phyloP scores from a whole-genome alignment of 2,329 filamentous ascomycete genomes.

The Cordyceps militaris region DNA sequence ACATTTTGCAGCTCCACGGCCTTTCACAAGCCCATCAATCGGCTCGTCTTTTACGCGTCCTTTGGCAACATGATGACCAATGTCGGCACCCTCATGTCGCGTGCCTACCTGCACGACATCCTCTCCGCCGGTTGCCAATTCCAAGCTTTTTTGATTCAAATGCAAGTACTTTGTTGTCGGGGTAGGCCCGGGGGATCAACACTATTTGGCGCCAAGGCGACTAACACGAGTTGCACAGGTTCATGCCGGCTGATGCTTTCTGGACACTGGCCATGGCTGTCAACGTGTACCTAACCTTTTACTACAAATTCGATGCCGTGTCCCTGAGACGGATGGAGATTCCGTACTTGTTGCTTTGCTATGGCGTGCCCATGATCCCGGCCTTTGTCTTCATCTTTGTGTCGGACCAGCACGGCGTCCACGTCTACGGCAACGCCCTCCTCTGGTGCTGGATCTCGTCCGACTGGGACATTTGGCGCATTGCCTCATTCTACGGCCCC shows the following conservation, averaged over 20 bases:
- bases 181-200: background rate
- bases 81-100: slow-evolving; percentile 67
- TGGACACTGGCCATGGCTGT: slow-evolving; percentile 78
- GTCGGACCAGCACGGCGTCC: slow-evolving; percentile 39
- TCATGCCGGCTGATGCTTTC: slow-evolving; percentile 67
- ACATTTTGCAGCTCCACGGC: slow-evolving; percentile 62
- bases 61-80: slow-evolving; percentile 76
- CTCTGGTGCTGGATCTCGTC: slow-evolving; percentile 75
- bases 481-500: slow-evolving; percentile 67
- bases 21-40: slow-evolving; percentile 83
- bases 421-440: slow-evolving; percentile 66
- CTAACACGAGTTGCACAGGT: slow-evolving; percentile 43
- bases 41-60: slow-evolving; percentile 75
- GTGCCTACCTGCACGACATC: slow-evolving; percentile 45
- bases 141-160: slow-evolving; percentile 75
- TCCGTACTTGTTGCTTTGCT: slow-evolving; percentile 62
- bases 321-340: slow-evolving; percentile 62
- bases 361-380: slow-evolving; percentile 65
- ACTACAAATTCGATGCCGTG: slow-evolving; percentile 60
- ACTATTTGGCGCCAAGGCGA: background rate
- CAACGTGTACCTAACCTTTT: slow-evolving; percentile 79
- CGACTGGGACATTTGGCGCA: slow-evolving; percentile 63
- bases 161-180: slow-evolving; percentile 44
- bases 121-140: slow-evolving; percentile 56
- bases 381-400: slow-evolving; percentile 63